Conservation (phyloP, 306 rosid genomes). For the Bauhinia variegata region DNA sequence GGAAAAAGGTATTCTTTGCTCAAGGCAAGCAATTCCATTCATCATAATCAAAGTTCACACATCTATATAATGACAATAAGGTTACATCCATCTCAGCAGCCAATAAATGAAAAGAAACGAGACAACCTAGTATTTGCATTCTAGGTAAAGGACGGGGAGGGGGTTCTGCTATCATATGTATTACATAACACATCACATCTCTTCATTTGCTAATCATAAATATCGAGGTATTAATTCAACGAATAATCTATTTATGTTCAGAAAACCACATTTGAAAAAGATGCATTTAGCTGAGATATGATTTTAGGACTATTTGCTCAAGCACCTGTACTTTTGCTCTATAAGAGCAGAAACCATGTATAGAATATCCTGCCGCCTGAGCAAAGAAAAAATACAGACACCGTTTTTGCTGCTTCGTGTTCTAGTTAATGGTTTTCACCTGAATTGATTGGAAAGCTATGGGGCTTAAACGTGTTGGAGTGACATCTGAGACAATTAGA, state of each 20-base stretch:
- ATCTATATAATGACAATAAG: too few species aligned
- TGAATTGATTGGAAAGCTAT: conserved; percentile 76
- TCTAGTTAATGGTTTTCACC: conserved; percentile 65
- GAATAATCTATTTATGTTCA: too few species aligned
- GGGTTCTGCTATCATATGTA: too few species aligned
- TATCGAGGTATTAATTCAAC: too few species aligned
- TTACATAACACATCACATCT: too few species aligned
- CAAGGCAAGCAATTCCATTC: conserved; percentile 32
- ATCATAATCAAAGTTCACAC: conserved; percentile 20
- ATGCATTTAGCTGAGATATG: too few species aligned
- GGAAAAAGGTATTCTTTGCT: conserved; percentile 3
- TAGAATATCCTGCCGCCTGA: too few species aligned
- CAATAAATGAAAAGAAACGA: too few species aligned
- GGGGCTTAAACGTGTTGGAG: conserved; percentile 55
- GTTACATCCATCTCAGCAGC: too few species aligned
- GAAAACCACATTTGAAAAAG: background rate
- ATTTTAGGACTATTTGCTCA: background rate
- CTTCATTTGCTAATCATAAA: too few species aligned
- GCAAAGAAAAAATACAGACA: conserved; percentile 28
- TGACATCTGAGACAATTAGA: conserved; percentile 73
- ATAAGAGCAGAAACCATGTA: too few species aligned
- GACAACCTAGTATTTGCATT: background rate
- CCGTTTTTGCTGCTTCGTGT: conserved; percentile 52
- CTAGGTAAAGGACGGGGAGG: too few species aligned
- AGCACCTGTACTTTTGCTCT: conserved; percentile 10